Evolutionary conservation across 352 stramenopile species (phyloP).

Genomic region (Saprolegnia diclina): DNA sequence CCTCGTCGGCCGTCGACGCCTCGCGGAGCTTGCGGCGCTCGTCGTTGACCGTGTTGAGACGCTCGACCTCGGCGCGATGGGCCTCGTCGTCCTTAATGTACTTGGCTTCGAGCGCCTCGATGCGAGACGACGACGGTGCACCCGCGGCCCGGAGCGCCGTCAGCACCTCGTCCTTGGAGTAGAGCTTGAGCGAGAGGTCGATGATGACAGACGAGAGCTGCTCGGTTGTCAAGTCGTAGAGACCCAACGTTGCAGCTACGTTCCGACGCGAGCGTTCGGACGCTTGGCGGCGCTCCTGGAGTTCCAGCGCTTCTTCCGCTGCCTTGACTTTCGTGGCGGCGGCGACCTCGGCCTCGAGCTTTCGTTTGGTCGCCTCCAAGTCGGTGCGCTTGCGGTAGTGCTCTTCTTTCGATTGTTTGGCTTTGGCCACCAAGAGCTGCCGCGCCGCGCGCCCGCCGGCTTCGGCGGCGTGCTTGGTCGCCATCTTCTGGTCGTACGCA

Average conservation of each 20-base stretch:
- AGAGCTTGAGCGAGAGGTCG: slow-evolving; percentile 43
- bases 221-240: slow-evolving; percentile 49
- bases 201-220: slow-evolving; percentile 44
- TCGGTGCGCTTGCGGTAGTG: slow-evolving; percentile 19
- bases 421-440: slow-evolving; percentile 32
- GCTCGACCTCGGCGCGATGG: slow-evolving; percentile 44
- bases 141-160: slow-evolving; percentile 47
- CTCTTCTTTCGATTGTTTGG: slow-evolving; percentile 28
- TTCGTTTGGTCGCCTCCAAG: slow-evolving; percentile 25
- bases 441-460: slow-evolving; percentile 55
- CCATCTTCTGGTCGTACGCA: slow-evolving; percentile 43
- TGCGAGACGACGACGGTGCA: slow-evolving; percentile 30
- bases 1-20: slow-evolving; percentile 31
- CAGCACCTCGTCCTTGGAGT: slow-evolving; percentile 50
- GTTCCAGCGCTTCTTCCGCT: slow-evolving; percentile 36
- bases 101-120: slow-evolving; percentile 48
- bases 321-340: slow-evolving; percentile 31
- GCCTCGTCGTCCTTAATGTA: slow-evolving; percentile 49
- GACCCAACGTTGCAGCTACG: slow-evolving; percentile 50
- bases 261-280: slow-evolving; percentile 36
- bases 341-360: slow-evolving; percentile 27
- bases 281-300: slow-evolving; percentile 31
- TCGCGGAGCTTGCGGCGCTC: slow-evolving; percentile 38
- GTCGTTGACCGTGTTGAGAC: slow-evolving; percentile 50
- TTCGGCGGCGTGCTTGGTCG: slow-evolving; percentile 62